Conservation (phyloP, 495 filamentous ascomycete species). For the Podospora anserina region DNA sequence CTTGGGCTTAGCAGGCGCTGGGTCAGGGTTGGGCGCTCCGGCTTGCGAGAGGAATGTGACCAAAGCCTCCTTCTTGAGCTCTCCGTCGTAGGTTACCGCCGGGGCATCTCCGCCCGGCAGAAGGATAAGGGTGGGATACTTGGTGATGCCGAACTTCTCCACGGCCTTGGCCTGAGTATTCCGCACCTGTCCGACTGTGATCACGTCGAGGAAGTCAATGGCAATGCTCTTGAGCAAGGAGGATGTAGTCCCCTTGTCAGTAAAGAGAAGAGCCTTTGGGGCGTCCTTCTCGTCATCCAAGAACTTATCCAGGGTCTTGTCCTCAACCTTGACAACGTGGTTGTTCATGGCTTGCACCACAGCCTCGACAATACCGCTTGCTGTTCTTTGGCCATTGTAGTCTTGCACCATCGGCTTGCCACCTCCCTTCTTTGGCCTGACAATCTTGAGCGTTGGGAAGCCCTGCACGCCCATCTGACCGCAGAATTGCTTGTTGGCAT, state of each 20-base stretch:
- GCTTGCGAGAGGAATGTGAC: constrained; percentile 79
- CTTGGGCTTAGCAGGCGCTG: constrained; percentile 52
- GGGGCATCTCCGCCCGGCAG: constrained; percentile 71
- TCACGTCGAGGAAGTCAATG: constrained; percentile 82
- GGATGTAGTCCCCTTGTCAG: constrained; percentile 85
- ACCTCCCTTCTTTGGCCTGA: constrained; percentile 70
- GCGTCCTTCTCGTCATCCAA: constrained; percentile 66
- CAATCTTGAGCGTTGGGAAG: constrained; percentile 95
- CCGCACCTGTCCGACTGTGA: constrained; percentile 79
- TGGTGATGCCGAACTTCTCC: constrained; percentile 68
- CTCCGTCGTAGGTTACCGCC: constrained; percentile 71
- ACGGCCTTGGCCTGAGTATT: constrained; percentile 74
- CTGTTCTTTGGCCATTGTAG: constrained; percentile 78
- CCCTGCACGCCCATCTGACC: constrained; percentile 86
- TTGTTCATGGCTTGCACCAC: constrained; percentile 87
- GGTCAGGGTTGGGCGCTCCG: constrained; percentile 68
- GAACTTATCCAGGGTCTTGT: constrained; percentile 77
- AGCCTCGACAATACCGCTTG: constrained; percentile 82
- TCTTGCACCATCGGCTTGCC: constrained; percentile 87
- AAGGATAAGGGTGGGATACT: constrained; percentile 78
- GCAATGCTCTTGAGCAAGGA: constrained; percentile 79
- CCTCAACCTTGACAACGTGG: constrained; percentile 81
- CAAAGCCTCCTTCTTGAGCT: constrained; percentile 81
- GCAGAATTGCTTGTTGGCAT: constrained; percentile 87
- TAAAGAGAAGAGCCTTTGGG: constrained; percentile 89